Base-by-base conservation (phyloP, 2,329 filamentous ascomycete genomes). In the Falciphora oryzae region DNA sequence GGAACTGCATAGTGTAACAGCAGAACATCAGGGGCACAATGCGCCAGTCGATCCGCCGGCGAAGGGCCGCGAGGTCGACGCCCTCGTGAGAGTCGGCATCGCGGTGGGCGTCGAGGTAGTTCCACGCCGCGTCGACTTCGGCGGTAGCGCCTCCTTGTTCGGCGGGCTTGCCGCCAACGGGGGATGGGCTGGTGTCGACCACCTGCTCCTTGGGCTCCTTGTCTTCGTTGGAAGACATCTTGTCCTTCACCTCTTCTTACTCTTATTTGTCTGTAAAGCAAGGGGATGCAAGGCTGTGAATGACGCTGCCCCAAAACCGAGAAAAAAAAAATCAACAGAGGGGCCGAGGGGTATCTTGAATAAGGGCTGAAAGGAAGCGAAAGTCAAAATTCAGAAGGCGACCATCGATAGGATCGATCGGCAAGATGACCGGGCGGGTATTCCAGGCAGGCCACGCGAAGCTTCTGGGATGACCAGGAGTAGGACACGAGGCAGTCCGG, bases 71-170 rank as follows among this genome's bases (percentile, higher is more conserved):
- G 60, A 85, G 74, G 67, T 83, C 73, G 50, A 81, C 73, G 3
- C 22, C 44, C 44, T 53, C 44, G 28, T 67, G 59, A 69, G 66
- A 62, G 67, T 68, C 70, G 25, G 73, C 73, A 68, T 80, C 73
- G 32, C 76, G 77, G 65, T 82, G 78, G 32, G 73, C 65, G 63
- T 79, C 71, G 65, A 81, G 77, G 63, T 77, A 81, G 32, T 75
- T 74, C 79, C 80, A 83, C 7, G 81, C 81, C 29, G 71, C 71
- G 66, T 83, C 81, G 18, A 82, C 74, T 63, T 70, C 68, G 63
- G 72, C 67, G 28, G 68, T 61, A 29, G 67, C 60, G 13, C 53
- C 61, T 5, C 59, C 65, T 25, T 64, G 59, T 18, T 18, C 58
- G 2, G 59, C 59, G 66, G 64, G 63, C 62, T 59, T 44, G 57